Conservation (phyloP, 139 green algal genomes). For the Spirogloea muscicola region DNA sequence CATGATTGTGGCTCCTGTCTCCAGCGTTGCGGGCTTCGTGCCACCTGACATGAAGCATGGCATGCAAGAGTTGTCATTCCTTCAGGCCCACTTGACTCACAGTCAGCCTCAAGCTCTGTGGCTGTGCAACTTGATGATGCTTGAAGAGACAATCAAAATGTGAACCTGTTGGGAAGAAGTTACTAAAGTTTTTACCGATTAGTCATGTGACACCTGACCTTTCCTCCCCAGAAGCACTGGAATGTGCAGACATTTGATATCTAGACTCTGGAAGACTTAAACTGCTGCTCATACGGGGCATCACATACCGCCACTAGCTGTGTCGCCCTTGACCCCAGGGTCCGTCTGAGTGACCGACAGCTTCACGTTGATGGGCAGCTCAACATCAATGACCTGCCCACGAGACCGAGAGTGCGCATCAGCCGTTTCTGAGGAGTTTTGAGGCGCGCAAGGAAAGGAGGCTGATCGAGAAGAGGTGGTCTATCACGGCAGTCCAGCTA, state of each 20-base stretch:
- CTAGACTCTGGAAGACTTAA: too few species aligned
- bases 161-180: background rate
- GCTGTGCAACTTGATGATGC: background rate
- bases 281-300: too few species aligned
- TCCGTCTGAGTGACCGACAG: constrained; percentile 60
- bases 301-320: constrained; percentile 20
- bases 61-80: background rate
- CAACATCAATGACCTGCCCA: constrained; percentile 32
- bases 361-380: constrained; percentile 38
- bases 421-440: too few species aligned
- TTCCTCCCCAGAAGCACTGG: background rate
- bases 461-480: too few species aligned
- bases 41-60: constrained; percentile 49
- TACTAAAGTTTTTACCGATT: background rate
- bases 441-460: too few species aligned
- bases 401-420: too few species aligned
- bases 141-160: background rate
- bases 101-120: background rate
- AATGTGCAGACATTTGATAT: background rate
- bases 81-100: background rate
- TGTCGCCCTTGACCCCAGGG: constrained; percentile 75
- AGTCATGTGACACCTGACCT: background rate
- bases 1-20: constrained; percentile 55
- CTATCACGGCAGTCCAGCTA: too few species aligned
- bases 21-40: constrained; percentile 82